Percentiles rank a stretch among this genome's conserved stretches.
phyloP scores from a whole-genome alignment of 257 asterid species.

The Nicotiana obtusifolia region DNA sequence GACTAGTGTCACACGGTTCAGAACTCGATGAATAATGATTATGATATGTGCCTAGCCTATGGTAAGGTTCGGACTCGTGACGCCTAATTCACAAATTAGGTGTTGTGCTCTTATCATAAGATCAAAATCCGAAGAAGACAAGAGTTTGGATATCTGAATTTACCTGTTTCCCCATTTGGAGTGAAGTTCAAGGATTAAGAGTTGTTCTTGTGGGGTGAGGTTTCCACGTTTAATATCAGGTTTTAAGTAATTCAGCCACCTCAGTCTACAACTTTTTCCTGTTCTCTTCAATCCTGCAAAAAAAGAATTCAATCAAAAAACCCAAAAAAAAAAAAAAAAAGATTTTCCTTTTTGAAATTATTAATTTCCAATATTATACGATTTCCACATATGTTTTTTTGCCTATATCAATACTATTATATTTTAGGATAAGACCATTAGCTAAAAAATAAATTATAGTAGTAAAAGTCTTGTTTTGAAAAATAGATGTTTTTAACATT shows the following conservation, averaged over 20 bases:
- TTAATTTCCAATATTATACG: background rate
- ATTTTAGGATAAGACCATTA: background rate
- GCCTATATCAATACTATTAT: background rate
- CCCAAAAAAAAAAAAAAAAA: background rate
- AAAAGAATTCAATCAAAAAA: background rate
- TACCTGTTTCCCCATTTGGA: slow-evolving; percentile 85
- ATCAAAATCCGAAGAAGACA: too few relatives aligned
- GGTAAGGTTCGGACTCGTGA: too few relatives aligned
- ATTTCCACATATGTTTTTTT: background rate
- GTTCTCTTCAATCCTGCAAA: slow-evolving; percentile 70
- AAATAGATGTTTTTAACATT: background rate
- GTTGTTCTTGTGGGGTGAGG: slow-evolving; percentile 69
- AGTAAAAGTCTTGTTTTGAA: background rate
- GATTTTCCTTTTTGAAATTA: background rate
- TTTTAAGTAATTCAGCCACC: slow-evolving; percentile 84
- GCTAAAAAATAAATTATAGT: background rate
- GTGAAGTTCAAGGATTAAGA: slow-evolving; percentile 79
- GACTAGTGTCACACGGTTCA: too few relatives aligned
- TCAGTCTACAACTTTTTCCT: slow-evolving; percentile 82
- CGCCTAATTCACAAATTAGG: too few relatives aligned
- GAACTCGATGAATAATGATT: too few relatives aligned
- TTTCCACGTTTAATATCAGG: slow-evolving; percentile 82
- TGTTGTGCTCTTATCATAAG: too few relatives aligned
- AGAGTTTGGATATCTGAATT: background rate
- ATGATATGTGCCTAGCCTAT: too few relatives aligned